A percentile compares a stretch with the other conserved stretches of the same genome.
These are phyloP conservation scores for Talaromyces wortmannii DNA, from an alignment of 495 filamentous ascomycete genomes.

Conservation along the genomic window DNA sequence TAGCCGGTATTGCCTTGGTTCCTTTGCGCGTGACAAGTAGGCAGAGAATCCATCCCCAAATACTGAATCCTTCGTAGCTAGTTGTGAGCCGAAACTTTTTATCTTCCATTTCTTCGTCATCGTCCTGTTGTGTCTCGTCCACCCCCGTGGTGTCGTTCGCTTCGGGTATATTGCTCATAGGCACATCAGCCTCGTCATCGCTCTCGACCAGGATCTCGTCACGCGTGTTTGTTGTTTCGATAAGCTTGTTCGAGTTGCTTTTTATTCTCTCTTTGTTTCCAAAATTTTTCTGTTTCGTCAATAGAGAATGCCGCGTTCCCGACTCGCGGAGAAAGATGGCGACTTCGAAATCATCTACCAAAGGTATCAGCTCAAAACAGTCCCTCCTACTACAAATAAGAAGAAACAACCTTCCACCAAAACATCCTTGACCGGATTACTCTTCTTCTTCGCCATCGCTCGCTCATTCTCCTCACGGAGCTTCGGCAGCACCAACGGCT, in stretches of 20 bases:
- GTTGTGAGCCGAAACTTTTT: conserved; percentile 83
- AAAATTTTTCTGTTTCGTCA: conserved; percentile 76
- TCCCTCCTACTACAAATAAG: neutral
- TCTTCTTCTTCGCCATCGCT: conserved; percentile 48
- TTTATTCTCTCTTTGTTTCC: conserved; percentile 46
- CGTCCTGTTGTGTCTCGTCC: conserved; percentile 7
- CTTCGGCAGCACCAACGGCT: conserved; percentile 82
- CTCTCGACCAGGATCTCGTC: conserved; percentile 35
- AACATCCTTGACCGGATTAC: conserved; percentile 80
- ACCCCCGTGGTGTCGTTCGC: neutral
- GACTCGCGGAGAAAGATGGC: conserved; percentile 88
- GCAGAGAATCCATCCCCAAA: conserved; percentile 87
- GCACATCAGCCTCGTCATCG: conserved; percentile 25
- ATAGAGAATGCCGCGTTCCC: conserved; percentile 77
- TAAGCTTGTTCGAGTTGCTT: conserved; percentile 40
- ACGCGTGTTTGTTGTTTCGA: conserved; percentile 37
- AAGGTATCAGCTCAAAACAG: too few relatives aligned
- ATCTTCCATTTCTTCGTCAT: conserved; percentile 51
- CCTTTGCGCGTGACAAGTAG: conserved; percentile 72
- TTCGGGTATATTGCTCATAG: conserved; percentile 31
- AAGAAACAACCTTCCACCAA: conserved; percentile 60
- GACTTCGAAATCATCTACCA: conserved; percentile 86
- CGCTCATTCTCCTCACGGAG: conserved; percentile 79
- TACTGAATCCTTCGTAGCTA: conserved; percentile 89
- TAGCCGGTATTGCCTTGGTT: conserved; percentile 13